These are phyloP conservation scores for Erythrobasidium yunnanense DNA, from an alignment of 768 basidiomycete species.

Conservation along the genomic window DNA sequence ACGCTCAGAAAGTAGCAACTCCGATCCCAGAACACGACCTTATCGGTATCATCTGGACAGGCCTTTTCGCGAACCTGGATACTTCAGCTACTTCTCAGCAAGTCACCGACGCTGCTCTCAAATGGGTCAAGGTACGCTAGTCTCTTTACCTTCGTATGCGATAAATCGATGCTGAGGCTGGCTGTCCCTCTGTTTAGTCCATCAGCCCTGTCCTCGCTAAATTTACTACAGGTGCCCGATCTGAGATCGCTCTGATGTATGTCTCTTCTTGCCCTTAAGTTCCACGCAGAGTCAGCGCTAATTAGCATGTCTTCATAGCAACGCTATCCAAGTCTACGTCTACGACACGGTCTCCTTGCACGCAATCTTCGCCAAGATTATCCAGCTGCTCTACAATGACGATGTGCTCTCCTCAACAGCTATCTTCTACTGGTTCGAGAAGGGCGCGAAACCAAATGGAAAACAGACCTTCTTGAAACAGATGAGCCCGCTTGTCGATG, in stretches of 20 bases:
- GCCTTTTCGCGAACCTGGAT: constrained; percentile 79
- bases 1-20: constrained; percentile 54
- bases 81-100: constrained; percentile 50
- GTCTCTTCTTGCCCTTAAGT: not conserved
- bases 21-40: constrained; percentile 73
- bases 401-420: constrained; percentile 92
- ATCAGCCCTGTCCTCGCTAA: constrained; percentile 74
- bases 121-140: constrained; percentile 69
- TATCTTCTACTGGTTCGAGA: constrained; percentile 95
- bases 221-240: constrained; percentile 78
- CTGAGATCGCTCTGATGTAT: constrained; percentile 73
- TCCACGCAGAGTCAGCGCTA: not conserved
- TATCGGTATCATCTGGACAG: constrained; percentile 81
- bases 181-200: constrained; percentile 59
- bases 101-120: constrained; percentile 74
- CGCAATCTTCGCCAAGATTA: constrained; percentile 66
- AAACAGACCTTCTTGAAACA: constrained; percentile 87
- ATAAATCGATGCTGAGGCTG: not conserved
- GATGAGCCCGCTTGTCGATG: constrained; percentile 81
- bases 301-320: constrained; percentile 40
- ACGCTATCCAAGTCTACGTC: constrained; percentile 86
- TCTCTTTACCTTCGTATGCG: not conserved
- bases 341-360: constrained; percentile 86
- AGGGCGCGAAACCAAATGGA: constrained; percentile 90
- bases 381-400: constrained; percentile 88